Evolutionary conservation across 306 rosid genomes (phyloP), one percentile per base, ranked within the genome.

Genomic region (Mimosa bimucronata): DNA sequence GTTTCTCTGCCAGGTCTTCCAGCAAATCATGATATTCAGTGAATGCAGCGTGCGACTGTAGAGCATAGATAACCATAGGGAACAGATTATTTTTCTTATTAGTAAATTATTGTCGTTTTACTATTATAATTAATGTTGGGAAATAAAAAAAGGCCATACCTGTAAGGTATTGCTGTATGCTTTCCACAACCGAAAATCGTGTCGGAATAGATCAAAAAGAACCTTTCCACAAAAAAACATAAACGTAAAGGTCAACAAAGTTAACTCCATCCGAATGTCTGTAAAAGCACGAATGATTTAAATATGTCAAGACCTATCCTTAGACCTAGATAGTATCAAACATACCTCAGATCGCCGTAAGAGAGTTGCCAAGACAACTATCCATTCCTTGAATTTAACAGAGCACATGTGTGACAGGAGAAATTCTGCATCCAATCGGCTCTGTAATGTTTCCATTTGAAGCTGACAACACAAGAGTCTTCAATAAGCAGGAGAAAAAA

Each of bases 381-480:
- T 95, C 99, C 99, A 95, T 86, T 95, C 98, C 87, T 93, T 93
- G 78, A 95, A 95, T 86, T 93, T 95, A 80, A 95, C 98, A 16
- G 96, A 93, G 87, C 99, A 93, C 99, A 95, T 91, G 69, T 91
- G 92, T 67, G 97, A 94, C 86, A 95, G 85, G 78, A 91, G 98
- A 83, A 95, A 95, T 79, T 95, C 98, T 14, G 98, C 99, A 80
- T 95, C 99, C 92, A 95, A 82, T 74, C 98, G 91, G 76, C 97
- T 95, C 85, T 95, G 97, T 73, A 90, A 82, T 29, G 92, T 93
- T 84, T 65, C 92, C 96, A 93, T 93, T 88, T 89, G 97, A 85
- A 95, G 97, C 99, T 93, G 94, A 85, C 81, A 70, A 77, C 72
- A 82, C 50, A 46, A 80, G 52, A 84, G 57, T 30, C 55, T 50